Evolutionary conservation across 73 alveolate species (phyloP), one percentile per base, ranked within the genome.

Genomic region (Tetrahymena elliotti): DNA sequence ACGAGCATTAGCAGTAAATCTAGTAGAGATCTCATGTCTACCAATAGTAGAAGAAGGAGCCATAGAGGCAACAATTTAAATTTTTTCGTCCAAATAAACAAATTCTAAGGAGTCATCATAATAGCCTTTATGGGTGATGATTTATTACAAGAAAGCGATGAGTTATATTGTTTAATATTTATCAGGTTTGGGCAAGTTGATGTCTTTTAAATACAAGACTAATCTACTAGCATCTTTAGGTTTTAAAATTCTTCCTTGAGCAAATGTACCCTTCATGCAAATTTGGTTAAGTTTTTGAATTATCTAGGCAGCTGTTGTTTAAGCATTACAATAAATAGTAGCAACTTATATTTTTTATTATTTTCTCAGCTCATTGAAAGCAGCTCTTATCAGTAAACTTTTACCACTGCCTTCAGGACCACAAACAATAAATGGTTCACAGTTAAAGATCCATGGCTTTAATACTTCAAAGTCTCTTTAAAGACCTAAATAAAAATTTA

Each of bases 341-440:
- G 98, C 98, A 52, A 99, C 98, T 97, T 98, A 97, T 40, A 99
- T 98, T 53, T 99, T 97, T 96, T 84, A 84, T 8, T 40, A 20
- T 38, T 94, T 83, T 53, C 98, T 98, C 35, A 96, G 98, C 94
- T 98, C 97, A 83, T 97, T 96, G 94, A 99, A 97, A 93, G 99
- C 98, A 94, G 98, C 97, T 40, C 98, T 96, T 38, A 99, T 98
- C 94, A 99, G 96, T 33, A 99, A 97, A 96, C 98, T 99, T 97
- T 99, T 99, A 34, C 99, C 99, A 88, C 99, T 97, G 12, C 99
- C 99, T 97, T 99, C 99, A 12, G 99, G 99, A 16, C 99, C 99
- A 9, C 98, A 99, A 39, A 99, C 98, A 39, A 99, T 98, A 94
- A 99, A 98, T 0, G 99, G 99, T 93, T 99, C 99, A 92, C 98